A percentile compares a stretch with the other conserved stretches of the same genome.
Evolutionary conservation across 2,329 filamentous ascomycete genomes (phyloP).

Genomic region (Mariannaea elegans): DNA sequence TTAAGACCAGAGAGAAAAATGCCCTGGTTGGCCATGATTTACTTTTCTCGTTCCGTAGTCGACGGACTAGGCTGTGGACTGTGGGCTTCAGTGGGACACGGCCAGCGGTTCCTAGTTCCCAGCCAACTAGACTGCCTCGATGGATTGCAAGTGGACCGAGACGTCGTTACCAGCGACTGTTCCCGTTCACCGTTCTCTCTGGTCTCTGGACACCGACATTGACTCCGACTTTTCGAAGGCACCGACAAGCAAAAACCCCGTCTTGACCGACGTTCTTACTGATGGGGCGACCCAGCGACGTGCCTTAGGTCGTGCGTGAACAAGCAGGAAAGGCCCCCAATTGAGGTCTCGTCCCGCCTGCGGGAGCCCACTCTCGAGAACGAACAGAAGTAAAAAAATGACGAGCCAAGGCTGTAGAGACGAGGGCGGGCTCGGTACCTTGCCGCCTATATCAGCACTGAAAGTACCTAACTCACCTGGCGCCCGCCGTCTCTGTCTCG

Average conservation of each 20-base stretch:
- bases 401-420: constrained; percentile 32
- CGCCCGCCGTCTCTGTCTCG: constrained; percentile 31
- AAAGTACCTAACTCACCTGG: constrained; percentile 25
- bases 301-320: constrained; percentile 35
- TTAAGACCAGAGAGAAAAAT: background rate
- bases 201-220: constrained; percentile 38
- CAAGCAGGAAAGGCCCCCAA: constrained; percentile 23
- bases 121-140: constrained; percentile 33
- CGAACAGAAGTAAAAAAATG: constrained; percentile 14
- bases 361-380: constrained; percentile 17
- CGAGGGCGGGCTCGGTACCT: constrained; percentile 22
- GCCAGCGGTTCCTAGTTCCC: constrained; percentile 22
- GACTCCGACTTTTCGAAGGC: constrained; percentile 35
- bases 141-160: constrained; percentile 33
- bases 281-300: constrained; percentile 29
- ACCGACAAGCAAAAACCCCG: constrained; percentile 32
- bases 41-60: constrained; percentile 22
- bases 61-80: constrained; percentile 8
- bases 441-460: constrained; percentile 14
- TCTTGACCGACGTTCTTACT: constrained; percentile 38
- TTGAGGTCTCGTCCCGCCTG: constrained; percentile 22
- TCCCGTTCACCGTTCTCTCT: constrained; percentile 33
- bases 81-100: constrained; percentile 26
- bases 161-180: constrained; percentile 15
- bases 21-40: constrained; percentile 17